Percentiles rank a stretch among this genome's conserved stretches.
Evolutionary conservation across 768 basidiomycete genomes (phyloP).

Genomic region (Amanita muscaria): DNA sequence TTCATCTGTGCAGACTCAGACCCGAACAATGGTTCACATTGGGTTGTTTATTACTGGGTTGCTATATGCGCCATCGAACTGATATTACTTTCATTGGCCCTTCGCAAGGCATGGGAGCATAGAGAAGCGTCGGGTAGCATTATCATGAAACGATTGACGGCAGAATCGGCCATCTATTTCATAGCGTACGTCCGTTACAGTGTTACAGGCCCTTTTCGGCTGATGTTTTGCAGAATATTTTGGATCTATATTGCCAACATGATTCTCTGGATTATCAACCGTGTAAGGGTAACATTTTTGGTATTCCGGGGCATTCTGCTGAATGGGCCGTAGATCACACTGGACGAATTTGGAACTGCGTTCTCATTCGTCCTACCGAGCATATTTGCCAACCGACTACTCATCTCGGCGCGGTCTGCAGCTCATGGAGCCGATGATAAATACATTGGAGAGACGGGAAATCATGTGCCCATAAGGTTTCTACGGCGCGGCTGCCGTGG

Average conservation of each 20-base stretch:
- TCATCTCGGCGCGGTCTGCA: slow-evolving; percentile 22
- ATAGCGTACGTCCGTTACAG: too few species aligned
- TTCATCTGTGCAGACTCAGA: slow-evolving; percentile 29
- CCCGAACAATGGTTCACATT: slow-evolving; percentile 19
- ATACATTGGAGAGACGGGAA: too few species aligned
- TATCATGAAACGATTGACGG: slow-evolving; percentile 21
- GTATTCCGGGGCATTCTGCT: not conserved
- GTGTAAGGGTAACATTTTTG: slow-evolving; percentile 6
- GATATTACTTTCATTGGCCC: slow-evolving; percentile 20
- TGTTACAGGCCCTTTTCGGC: too few species aligned
- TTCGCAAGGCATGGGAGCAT: slow-evolving; percentile 24
- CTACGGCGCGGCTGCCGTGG: too few species aligned
- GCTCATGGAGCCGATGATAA: not conserved
- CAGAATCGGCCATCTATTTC: slow-evolving; percentile 25
- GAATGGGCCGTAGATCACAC: slow-evolving; percentile 16
- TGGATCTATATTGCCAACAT: slow-evolving; percentile 25
- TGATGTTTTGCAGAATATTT: slow-evolving; percentile 21
- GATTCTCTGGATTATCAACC: slow-evolving; percentile 24
- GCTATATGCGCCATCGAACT: slow-evolving; percentile 20
- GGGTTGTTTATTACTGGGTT: slow-evolving; percentile 26
- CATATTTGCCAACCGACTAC: slow-evolving; percentile 22
- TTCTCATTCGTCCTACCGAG: slow-evolving; percentile 22
- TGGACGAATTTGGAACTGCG: slow-evolving; percentile 24
- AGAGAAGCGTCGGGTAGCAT: slow-evolving; percentile 13
- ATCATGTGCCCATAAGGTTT: too few species aligned